These are phyloP conservation scores for Plasmodium knowlesi DNA, from an alignment of 169 alveolate genomes.

Conservation along the genomic window DNA sequence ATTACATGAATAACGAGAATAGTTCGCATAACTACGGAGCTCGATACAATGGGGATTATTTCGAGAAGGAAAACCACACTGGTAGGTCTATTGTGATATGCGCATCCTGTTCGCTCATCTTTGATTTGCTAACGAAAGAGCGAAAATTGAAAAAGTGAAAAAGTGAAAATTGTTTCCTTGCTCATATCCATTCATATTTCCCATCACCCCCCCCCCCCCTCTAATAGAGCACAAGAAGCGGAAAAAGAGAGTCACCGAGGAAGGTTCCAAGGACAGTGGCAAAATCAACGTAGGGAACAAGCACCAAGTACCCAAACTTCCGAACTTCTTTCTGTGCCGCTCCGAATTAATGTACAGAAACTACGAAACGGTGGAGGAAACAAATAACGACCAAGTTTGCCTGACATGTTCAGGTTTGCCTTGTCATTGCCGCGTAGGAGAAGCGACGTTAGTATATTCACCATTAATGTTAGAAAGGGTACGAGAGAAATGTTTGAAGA, in stretches of 20 bases:
- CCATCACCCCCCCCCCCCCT: neutral
- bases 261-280: conserved; percentile 84
- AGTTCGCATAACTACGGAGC: neutral
- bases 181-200: neutral
- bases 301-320: conserved; percentile 89
- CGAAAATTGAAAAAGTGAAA: neutral
- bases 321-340: conserved; percentile 83
- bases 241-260: conserved; percentile 84
- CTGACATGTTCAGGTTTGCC: conserved; percentile 60
- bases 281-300: conserved; percentile 86
- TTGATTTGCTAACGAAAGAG: neutral
- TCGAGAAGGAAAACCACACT: neutral
- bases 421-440: conserved; percentile 62
- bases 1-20: conserved; percentile 5
- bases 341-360: conserved; percentile 72
- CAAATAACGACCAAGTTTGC: conserved; percentile 34
- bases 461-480: conserved; percentile 69
- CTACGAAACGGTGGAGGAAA: conserved; percentile 41
- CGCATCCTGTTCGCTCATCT: neutral
- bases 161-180: neutral
- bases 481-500: conserved; percentile 54
- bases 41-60: neutral
- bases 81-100: conserved; percentile 9
- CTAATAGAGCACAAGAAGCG: conserved; percentile 71
- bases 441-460: conserved; percentile 66